Percentiles rank a stretch among this genome's conserved stretches.
Evolutionary conservation across 208 protist genomes (phyloP).

Genomic region (Trypanosomatidae sp.): DNA sequence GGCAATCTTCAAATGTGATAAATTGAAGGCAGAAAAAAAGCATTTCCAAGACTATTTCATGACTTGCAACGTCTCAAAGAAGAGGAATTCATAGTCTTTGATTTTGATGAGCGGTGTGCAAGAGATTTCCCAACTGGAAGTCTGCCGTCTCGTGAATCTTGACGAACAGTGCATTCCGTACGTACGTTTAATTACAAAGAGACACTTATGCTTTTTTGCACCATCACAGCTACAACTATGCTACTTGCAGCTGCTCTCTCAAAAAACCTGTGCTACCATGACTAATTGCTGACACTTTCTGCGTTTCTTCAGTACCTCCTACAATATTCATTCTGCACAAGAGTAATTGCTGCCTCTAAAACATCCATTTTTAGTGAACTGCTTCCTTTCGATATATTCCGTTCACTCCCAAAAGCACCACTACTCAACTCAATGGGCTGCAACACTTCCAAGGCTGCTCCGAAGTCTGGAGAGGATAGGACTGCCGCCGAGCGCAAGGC

Average conservation of each 20-base stretch:
- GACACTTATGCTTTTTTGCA: not conserved
- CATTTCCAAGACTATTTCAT: too few relatives aligned
- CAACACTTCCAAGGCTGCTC: too few relatives aligned
- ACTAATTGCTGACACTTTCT: not conserved
- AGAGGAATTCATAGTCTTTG: too few relatives aligned
- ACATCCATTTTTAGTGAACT: too few relatives aligned
- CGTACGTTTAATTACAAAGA: not conserved
- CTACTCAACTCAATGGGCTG: not conserved
- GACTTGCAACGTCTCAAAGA: not conserved
- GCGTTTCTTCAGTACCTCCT: not conserved
- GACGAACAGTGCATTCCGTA: not conserved
- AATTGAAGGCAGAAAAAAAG: not conserved
- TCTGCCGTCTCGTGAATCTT: too few relatives aligned
- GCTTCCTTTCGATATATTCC: not conserved
- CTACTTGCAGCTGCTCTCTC: not conserved
- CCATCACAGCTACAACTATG: not conserved
- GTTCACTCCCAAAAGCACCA: not conserved
- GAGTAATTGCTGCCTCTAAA: not conserved
- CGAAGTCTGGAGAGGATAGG: conserved; percentile 19
- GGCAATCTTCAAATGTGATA: not conserved
- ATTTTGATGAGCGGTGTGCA: not conserved
- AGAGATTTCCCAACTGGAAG: not conserved
- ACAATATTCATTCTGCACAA: not conserved
- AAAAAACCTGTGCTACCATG: not conserved
- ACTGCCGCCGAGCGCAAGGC: conserved; percentile 40